These are phyloP conservation scores for Jackrogersella multiformis DNA, from an alignment of 495 filamentous ascomycete genomes.

Conservation along the genomic window DNA sequence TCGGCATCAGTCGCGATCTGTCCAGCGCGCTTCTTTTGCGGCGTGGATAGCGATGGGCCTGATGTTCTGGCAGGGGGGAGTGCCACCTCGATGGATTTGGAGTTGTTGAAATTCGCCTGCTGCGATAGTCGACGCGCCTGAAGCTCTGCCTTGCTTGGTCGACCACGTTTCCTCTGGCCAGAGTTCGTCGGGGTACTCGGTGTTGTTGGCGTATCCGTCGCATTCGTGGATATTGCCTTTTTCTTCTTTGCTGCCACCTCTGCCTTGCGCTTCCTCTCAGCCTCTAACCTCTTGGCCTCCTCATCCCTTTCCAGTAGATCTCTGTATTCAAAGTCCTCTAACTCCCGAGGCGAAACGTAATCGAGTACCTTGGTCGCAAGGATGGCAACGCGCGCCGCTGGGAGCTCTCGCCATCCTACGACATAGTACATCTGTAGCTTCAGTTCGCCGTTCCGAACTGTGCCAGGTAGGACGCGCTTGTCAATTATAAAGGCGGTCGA, in stretches of 20 bases:
- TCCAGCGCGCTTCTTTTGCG: constrained; percentile 33
- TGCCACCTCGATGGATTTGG: constrained; percentile 28
- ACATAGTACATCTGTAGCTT: constrained; percentile 51
- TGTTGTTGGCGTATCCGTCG: constrained; percentile 9
- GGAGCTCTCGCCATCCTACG: constrained; percentile 56
- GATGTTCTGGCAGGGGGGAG: constrained; percentile 27
- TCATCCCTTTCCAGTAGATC: constrained; percentile 45
- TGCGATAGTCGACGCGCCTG: constrained; percentile 31
- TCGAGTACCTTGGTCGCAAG: constrained; percentile 52
- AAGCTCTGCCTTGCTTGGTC: constrained; percentile 45
- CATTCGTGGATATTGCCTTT: constrained; percentile 1
- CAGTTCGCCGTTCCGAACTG: constrained; percentile 42
- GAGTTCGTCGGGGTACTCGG: background rate
- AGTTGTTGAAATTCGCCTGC: constrained; percentile 23
- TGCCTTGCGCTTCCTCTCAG: constrained; percentile 20
- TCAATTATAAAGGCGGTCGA: constrained; percentile 59
- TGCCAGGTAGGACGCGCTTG: constrained; percentile 51
- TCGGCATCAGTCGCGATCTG: constrained; percentile 30
- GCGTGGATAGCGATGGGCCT: constrained; percentile 46
- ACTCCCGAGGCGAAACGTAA: constrained; percentile 55
- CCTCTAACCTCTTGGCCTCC: constrained; percentile 27
- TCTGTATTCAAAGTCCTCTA: constrained; percentile 57
- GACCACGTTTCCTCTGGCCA: constrained; percentile 29
- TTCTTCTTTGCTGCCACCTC: constrained; percentile 23
- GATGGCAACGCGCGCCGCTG: constrained; percentile 49